phyloP scores from a whole-genome alignment of 768 basidiomycete species.

The Russula sp. region DNA sequence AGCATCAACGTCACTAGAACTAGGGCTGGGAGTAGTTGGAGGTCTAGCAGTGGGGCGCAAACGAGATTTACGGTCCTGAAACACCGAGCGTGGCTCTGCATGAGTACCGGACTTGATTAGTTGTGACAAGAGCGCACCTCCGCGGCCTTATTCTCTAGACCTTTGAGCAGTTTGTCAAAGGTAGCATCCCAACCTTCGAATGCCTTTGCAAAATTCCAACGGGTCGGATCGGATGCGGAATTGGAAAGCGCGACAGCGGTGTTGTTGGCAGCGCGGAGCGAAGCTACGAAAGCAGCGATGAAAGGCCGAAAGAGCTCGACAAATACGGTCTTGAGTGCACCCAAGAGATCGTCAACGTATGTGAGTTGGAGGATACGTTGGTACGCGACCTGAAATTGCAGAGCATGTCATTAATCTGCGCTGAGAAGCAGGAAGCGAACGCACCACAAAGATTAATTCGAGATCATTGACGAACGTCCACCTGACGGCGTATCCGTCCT shows the following conservation, averaged over 20 bases:
- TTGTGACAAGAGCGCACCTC: conserved; percentile 43
- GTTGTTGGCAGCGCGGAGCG: conserved; percentile 61
- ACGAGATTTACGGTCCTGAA: conserved; percentile 71
- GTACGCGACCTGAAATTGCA: conserved; percentile 73
- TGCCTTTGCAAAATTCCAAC: conserved; percentile 68
- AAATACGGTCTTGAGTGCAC: conserved; percentile 78
- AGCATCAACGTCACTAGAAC: conserved; percentile 59
- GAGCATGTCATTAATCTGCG: conserved; percentile 6
- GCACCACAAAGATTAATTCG: conserved; percentile 93
- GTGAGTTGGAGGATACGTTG: conserved; percentile 93
- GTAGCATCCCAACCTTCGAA: conserved; percentile 79
- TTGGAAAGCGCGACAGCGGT: conserved; percentile 41
- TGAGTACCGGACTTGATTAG: neutral
- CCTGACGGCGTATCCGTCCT: conserved; percentile 89
- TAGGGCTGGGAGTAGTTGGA: conserved; percentile 43
- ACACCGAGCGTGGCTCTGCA: neutral
- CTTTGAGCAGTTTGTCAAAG: conserved; percentile 72
- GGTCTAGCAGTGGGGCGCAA: conserved; percentile 44
- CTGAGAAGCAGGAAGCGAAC: conserved; percentile 35
- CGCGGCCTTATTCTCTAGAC: conserved; percentile 72
- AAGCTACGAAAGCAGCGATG: conserved; percentile 77
- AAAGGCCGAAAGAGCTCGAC: conserved; percentile 84
- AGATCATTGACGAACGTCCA: conserved; percentile 96
- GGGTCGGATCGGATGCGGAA: conserved; percentile 39
- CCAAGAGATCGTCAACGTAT: conserved; percentile 87